A percentile compares a stretch with the other conserved stretches of the same genome.
Conservation (phyloP, 495 filamentous ascomycete species). For the Hypoxylon perforatum region DNA sequence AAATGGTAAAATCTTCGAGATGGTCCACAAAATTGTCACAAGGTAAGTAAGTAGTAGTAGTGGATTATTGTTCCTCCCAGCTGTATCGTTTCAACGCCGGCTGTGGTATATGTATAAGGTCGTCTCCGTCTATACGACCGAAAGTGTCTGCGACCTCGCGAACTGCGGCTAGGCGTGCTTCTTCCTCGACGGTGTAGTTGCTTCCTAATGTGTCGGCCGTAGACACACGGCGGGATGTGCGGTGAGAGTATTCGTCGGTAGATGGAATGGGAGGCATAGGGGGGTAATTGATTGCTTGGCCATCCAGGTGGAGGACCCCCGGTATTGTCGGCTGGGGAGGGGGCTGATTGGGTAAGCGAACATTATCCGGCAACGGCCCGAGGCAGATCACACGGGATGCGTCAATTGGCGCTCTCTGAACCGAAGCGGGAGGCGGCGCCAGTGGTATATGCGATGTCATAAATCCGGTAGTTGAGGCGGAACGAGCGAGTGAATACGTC, state of each 20-base stretch:
- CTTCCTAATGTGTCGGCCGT: slow-evolving; percentile 59
- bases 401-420: slow-evolving; percentile 61
- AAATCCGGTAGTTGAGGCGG: slow-evolving; percentile 47
- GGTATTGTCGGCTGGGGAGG: slow-evolving; percentile 43
- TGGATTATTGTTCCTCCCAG: slow-evolving; percentile 57
- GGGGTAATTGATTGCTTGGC: slow-evolving; percentile 35
- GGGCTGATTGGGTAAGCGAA: slow-evolving; percentile 56
- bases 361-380: slow-evolving; percentile 60
- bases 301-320: slow-evolving; percentile 48
- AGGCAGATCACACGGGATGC: slow-evolving; percentile 62
- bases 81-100: slow-evolving; percentile 62
- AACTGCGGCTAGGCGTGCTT: slow-evolving; percentile 54
- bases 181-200: slow-evolving; percentile 63
- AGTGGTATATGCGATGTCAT: slow-evolving; percentile 45
- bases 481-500: slow-evolving; percentile 48
- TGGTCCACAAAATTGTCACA: not conserved
- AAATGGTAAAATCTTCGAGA: slow-evolving; percentile 2
- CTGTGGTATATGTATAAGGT: slow-evolving; percentile 63
- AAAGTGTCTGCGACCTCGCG: slow-evolving; percentile 14
- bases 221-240: slow-evolving; percentile 43
- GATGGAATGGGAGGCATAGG: slow-evolving; percentile 32
- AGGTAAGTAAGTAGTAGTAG: not conserved
- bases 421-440: slow-evolving; percentile 47
- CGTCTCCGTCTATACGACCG: slow-evolving; percentile 49
- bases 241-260: slow-evolving; percentile 23